Evolutionary conservation across 768 basidiomycete genomes (phyloP).

Genomic region (Kwoniella dejecticola): DNA sequence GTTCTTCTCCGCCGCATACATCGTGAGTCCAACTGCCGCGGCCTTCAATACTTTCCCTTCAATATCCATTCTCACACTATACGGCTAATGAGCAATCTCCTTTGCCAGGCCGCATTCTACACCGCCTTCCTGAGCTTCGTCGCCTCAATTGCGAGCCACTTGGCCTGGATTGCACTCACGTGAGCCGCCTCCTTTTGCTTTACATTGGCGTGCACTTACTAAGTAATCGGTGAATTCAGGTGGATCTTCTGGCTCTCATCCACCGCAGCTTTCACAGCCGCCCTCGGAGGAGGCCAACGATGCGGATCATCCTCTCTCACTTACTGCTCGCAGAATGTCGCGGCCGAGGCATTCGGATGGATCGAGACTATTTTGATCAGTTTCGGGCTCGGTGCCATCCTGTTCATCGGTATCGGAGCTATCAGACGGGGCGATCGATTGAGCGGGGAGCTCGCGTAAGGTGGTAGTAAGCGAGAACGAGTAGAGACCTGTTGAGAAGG

Average conservation of each 20-base stretch:
- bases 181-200: slow-evolving; percentile 35
- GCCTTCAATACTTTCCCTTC: no score
- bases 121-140: slow-evolving; percentile 40
- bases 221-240: slow-evolving; percentile 16
- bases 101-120: slow-evolving; percentile 23
- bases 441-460: slow-evolving; percentile 23
- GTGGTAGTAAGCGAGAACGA: not conserved
- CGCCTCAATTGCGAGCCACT: slow-evolving; percentile 27
- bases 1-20: slow-evolving; percentile 48
- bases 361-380: slow-evolving; percentile 54
- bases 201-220: no score
- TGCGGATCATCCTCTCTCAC: slow-evolving; percentile 35
- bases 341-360: slow-evolving; percentile 56
- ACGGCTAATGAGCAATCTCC: not conserved
- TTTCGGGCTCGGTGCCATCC: slow-evolving; percentile 39
- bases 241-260: slow-evolving; percentile 55
- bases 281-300: slow-evolving; percentile 47
- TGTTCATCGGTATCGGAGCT: slow-evolving; percentile 42
- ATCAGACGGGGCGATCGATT: slow-evolving; percentile 49
- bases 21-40: slow-evolving; percentile 16
- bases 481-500: not conserved
- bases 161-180: slow-evolving; percentile 53
- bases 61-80: no score
- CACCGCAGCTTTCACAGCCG: slow-evolving; percentile 47
- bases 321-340: slow-evolving; percentile 55